phyloP scores from a whole-genome alignment of 2,329 filamentous ascomycete species.

The Verticillium longisporum region DNA sequence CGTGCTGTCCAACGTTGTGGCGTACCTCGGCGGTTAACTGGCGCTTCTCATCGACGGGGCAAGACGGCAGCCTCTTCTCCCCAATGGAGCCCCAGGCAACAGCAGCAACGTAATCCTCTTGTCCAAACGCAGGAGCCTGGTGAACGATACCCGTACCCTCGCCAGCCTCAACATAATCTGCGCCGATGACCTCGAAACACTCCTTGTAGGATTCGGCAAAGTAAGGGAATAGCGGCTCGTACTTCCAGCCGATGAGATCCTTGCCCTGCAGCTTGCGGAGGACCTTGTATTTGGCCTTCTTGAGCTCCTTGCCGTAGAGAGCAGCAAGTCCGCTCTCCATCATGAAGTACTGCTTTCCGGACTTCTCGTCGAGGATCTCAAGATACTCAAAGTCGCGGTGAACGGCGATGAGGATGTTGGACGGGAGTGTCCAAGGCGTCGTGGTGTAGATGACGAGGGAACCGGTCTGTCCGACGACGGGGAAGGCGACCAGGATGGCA shows the following conservation, averaged over 20 bases:
- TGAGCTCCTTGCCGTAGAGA: constrained; percentile 80
- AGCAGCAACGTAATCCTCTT: constrained; percentile 89
- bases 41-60: constrained; percentile 81
- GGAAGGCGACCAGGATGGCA: constrained; percentile 82
- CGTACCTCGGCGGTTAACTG: constrained; percentile 69
- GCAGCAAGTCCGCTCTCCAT: constrained; percentile 75
- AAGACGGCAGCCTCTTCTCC: constrained; percentile 72
- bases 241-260: constrained; percentile 83
- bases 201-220: constrained; percentile 87
- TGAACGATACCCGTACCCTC: constrained; percentile 93
- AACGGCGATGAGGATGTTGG: constrained; percentile 69
- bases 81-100: constrained; percentile 70
- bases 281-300: constrained; percentile 89
- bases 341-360: constrained; percentile 77
- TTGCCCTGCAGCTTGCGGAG: constrained; percentile 73
- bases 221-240: constrained; percentile 83
- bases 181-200: constrained; percentile 77
- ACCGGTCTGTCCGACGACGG: constrained; percentile 59
- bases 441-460: constrained; percentile 83
- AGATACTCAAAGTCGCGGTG: constrained; percentile 82
- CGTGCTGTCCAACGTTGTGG: constrained; percentile 80
- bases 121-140: constrained; percentile 87
- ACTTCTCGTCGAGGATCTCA: constrained; percentile 77
- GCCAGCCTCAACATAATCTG: constrained; percentile 79
- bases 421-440: constrained; percentile 79